Conservation (phyloP, 1,284 basidiomycete species). For the Pseudozyma sp. region DNA sequence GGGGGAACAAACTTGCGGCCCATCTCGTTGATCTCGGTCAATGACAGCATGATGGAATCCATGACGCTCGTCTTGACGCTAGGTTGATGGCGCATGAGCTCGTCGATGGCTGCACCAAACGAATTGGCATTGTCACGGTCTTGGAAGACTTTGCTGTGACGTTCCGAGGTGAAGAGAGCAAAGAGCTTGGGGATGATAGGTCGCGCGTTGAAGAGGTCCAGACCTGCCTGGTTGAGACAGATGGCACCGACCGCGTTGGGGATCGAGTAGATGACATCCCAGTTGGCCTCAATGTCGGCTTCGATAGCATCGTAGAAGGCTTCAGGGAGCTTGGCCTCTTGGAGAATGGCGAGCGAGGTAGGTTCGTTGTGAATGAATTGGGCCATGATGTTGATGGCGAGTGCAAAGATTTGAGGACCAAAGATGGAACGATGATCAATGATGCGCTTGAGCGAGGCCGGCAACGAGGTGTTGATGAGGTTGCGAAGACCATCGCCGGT, state of each 20-base stretch:
- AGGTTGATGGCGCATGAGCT: conserved; percentile 96
- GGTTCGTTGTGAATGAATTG: conserved; percentile 99
- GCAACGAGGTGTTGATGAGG: conserved; percentile 88
- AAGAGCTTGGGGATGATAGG: conserved; percentile 86
- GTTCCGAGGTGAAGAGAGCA: conserved; percentile 84
- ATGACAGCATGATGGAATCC: conserved; percentile 44
- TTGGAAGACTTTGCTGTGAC: conserved; percentile 84
- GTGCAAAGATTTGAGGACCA: conserved; percentile 84
- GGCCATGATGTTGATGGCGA: conserved; percentile 91
- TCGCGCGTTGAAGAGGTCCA: conserved; percentile 80
- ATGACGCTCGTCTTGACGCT: conserved; percentile 80
- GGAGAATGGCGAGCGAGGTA: conserved; percentile 89
- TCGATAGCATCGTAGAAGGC: conserved; percentile 88
- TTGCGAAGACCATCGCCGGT: conserved; percentile 89
- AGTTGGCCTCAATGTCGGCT: conserved; percentile 77
- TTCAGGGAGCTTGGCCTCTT: conserved; percentile 90
- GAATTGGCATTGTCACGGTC: conserved; percentile 93
- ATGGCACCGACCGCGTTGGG: conserved; percentile 96
- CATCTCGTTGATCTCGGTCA: conserved; percentile 74
- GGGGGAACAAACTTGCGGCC: conserved; percentile 73
- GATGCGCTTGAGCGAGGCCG: conserved; percentile 87
- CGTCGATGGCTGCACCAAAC: conserved; percentile 90
- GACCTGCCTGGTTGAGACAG: conserved; percentile 90
- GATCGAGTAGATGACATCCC: conserved; percentile 86
- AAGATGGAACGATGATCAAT: conserved; percentile 85